Conservation (phyloP, 495 filamentous ascomycete species). For the Margaritispora aquatica region DNA sequence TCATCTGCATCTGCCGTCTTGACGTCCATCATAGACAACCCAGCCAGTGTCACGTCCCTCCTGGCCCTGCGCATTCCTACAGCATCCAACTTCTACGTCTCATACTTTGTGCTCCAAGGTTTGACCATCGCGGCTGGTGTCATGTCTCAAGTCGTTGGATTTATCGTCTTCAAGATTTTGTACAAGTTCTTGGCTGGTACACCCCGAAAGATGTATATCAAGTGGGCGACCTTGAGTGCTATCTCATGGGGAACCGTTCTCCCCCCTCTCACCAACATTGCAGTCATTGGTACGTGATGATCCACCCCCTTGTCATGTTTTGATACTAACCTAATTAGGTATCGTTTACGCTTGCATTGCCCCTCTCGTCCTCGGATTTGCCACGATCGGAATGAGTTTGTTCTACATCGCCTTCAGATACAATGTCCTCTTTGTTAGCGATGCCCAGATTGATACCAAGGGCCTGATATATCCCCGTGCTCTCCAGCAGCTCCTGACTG, state of each 20-base stretch:
- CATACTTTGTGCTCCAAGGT: slow-evolving; percentile 92
- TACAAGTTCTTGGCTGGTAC: slow-evolving; percentile 57
- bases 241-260: slow-evolving; percentile 86
- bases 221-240: slow-evolving; percentile 54
- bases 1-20: slow-evolving; percentile 66
- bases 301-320: slow-evolving; percentile 1
- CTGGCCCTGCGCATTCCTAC: slow-evolving; percentile 71
- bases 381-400: slow-evolving; percentile 71
- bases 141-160: slow-evolving; percentile 70
- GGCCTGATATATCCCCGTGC: slow-evolving; percentile 81
- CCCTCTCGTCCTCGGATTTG: slow-evolving; percentile 83
- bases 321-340: slow-evolving; percentile 39
- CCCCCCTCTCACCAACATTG: slow-evolving; percentile 78
- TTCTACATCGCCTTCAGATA: slow-evolving; percentile 95
- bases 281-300: slow-evolving; percentile 60
- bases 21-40: slow-evolving; percentile 56
- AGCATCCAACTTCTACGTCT: slow-evolving; percentile 90
- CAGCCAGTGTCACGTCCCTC: slow-evolving; percentile 50
- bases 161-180: slow-evolving; percentile 70
- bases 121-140: slow-evolving; percentile 72
- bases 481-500: slow-evolving; percentile 86
- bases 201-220: slow-evolving; percentile 51
- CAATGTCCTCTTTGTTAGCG: slow-evolving; percentile 88
- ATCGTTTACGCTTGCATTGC: slow-evolving; percentile 90
- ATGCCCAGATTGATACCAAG: slow-evolving; percentile 81